phyloP scores from a whole-genome alignment of 768 basidiomycete genomes.

The Pleurotus sapidus region DNA sequence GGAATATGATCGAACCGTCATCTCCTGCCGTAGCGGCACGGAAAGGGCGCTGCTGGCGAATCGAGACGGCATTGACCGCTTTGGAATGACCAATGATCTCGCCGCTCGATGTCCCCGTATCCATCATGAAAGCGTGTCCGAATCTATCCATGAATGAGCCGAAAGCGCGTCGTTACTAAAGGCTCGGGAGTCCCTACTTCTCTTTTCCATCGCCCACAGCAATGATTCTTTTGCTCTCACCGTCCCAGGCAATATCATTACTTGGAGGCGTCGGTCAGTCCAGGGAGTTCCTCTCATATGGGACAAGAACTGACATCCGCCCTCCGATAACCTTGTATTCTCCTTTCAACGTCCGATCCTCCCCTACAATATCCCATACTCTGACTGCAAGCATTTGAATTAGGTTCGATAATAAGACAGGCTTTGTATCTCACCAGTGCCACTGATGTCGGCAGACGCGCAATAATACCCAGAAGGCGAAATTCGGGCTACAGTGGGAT shows the following conservation, averaged over 20 bases:
- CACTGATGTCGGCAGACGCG: slow-evolving; percentile 82
- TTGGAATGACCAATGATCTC: slow-evolving; percentile 91
- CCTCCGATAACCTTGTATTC: slow-evolving; percentile 78
- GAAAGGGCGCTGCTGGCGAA: slow-evolving; percentile 87
- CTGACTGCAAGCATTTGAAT: slow-evolving; percentile 46
- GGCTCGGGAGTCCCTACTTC: slow-evolving; percentile 45
- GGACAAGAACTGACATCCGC: slow-evolving; percentile 50
- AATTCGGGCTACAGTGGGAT: slow-evolving; percentile 85
- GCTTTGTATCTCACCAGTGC: slow-evolving; percentile 58
- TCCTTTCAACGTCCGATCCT: slow-evolving; percentile 78
- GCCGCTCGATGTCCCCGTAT: slow-evolving; percentile 80
- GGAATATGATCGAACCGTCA: slow-evolving; percentile 77
- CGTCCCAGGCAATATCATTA: slow-evolving; percentile 95
- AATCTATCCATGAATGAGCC: slow-evolving; percentile 44
- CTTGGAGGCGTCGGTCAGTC: slow-evolving; percentile 31
- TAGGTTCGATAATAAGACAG: neutral
- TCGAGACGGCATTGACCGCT: slow-evolving; percentile 85
- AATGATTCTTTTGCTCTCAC: slow-evolving; percentile 94
- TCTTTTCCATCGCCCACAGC: slow-evolving; percentile 92
- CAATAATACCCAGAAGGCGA: slow-evolving; percentile 95
- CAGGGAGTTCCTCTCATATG: neutral
- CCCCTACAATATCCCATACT: slow-evolving; percentile 91
- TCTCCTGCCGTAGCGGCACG: slow-evolving; percentile 88
- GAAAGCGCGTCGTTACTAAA: neutral
- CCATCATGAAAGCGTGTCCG: slow-evolving; percentile 81